Percentiles rank a stretch among this genome's conserved stretches.
Evolutionary conservation across 768 basidiomycete species (phyloP).

Genomic region (Hysterangium stoloniferum): DNA sequence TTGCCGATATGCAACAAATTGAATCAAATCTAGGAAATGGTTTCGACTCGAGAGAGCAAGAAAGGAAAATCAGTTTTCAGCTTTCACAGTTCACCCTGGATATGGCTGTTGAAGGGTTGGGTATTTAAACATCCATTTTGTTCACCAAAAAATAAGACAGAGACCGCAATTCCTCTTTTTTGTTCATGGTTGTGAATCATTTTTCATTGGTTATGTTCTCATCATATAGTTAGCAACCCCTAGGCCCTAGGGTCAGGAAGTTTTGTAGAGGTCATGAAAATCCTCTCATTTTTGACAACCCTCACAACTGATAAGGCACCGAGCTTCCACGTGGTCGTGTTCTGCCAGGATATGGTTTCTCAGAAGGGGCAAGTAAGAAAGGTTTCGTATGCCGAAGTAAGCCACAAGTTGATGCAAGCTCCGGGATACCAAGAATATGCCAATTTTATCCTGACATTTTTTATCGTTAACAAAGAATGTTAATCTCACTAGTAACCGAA

Average conservation of each 20-base stretch:
- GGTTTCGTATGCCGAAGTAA: conserved; percentile 54
- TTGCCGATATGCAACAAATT: conserved; percentile 40
- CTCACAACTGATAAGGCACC: conserved; percentile 33
- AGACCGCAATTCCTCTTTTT: conserved; percentile 51
- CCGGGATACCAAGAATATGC: conserved; percentile 44
- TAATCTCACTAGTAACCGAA: background rate
- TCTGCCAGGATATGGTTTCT: conserved; percentile 56
- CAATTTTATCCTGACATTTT: conserved; percentile 13
- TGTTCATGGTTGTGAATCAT: conserved; percentile 47
- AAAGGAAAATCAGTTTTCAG: conserved; percentile 40
- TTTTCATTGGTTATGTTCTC: background rate
- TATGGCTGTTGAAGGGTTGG: conserved; percentile 40
- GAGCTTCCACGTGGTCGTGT: conserved; percentile 54
- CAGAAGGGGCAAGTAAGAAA: conserved; percentile 43
- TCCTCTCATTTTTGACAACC: conserved; percentile 43
- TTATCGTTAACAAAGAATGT: background rate
- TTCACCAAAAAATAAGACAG: conserved; percentile 39
- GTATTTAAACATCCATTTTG: conserved; percentile 48
- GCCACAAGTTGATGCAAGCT: conserved; percentile 38
- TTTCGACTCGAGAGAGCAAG: conserved; percentile 49
- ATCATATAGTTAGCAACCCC: background rate
- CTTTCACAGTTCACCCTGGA: conserved; percentile 51
- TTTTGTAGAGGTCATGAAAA: conserved; percentile 48
- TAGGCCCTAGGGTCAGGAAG: conserved; percentile 47
- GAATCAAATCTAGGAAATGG: conserved; percentile 41